Conservation (phyloP, 75 land plant species). For the Sequoia sempervirens region DNA sequence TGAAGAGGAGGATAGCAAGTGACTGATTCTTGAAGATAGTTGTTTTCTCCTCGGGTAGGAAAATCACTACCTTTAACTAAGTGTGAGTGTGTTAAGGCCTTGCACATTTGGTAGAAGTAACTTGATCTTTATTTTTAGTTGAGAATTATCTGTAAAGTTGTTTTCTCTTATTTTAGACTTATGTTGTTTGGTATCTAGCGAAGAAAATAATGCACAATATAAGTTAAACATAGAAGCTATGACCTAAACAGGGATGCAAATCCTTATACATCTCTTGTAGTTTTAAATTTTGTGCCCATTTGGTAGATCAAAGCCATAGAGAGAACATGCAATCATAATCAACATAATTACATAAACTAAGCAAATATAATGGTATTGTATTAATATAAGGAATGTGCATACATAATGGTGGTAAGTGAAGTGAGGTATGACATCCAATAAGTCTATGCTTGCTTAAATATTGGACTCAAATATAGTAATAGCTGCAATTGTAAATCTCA, state of each 20-base stretch:
- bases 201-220: background rate
- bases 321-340: too few relatives aligned
- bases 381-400: too few relatives aligned
- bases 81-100: background rate
- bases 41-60: background rate
- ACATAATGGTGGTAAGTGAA: too few relatives aligned
- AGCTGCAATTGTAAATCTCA: too few relatives aligned
- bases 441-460: too few relatives aligned
- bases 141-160: background rate
- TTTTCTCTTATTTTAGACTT: background rate
- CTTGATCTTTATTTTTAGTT: background rate
- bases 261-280: background rate
- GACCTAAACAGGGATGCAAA: background rate
- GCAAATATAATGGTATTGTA: too few relatives aligned
- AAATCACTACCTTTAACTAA: background rate
- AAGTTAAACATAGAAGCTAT: background rate
- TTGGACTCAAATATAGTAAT: too few relatives aligned
- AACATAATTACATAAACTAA: too few relatives aligned
- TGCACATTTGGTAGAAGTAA: background rate
- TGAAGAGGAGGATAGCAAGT: background rate
- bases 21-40: background rate
- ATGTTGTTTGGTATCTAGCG: background rate
- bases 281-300: too few relatives aligned
- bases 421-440: too few relatives aligned
- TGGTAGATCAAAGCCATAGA: background rate